Percentiles rank a stretch among this genome's conserved stretches.
Conservation (phyloP, 2,329 filamentous ascomycete genomes). For the Verticillium isaacii region DNA sequence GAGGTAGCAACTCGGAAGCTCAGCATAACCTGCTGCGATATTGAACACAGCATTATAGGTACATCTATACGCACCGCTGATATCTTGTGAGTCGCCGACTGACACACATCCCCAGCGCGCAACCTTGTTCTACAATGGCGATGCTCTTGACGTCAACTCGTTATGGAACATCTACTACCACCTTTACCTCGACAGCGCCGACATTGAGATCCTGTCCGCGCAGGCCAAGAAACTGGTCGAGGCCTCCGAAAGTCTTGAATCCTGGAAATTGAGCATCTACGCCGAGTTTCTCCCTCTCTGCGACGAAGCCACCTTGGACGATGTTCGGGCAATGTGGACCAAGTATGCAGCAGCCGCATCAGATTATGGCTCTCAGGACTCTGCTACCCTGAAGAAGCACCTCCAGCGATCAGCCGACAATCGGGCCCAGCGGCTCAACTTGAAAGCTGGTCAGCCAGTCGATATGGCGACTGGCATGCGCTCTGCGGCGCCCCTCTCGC, state of each 20-base stretch:
- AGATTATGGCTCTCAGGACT: not conserved
- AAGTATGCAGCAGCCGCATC: not conserved
- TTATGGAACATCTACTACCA: constrained; percentile 56
- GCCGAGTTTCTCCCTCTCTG: constrained; percentile 41
- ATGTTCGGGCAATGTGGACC: constrained; percentile 10
- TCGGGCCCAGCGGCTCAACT: not conserved
- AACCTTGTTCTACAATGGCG: constrained; percentile 45
- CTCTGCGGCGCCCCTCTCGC: constrained; percentile 31
- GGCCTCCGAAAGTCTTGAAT: constrained; percentile 28
- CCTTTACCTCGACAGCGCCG: constrained; percentile 34
- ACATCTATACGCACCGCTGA: constrained; percentile 9
- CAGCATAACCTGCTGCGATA: constrained; percentile 54
- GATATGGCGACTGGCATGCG: constrained; percentile 22
- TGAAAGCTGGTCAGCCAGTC: not conserved
- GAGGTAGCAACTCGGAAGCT: constrained; percentile 32
- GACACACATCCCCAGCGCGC: constrained; percentile 34
- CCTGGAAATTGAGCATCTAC: constrained; percentile 42
- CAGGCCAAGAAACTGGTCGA: constrained; percentile 31
- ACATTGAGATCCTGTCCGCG: constrained; percentile 27
- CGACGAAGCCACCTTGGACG: constrained; percentile 37
- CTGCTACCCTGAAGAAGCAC: constrained; percentile 1
- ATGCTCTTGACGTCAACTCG: constrained; percentile 16
- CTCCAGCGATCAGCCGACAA: constrained; percentile 3
- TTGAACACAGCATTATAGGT: constrained; percentile 46
- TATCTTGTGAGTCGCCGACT: not conserved